Conservation (phyloP, 1,284 basidiomycete genomes). For the Takashimella tepidaria region DNA sequence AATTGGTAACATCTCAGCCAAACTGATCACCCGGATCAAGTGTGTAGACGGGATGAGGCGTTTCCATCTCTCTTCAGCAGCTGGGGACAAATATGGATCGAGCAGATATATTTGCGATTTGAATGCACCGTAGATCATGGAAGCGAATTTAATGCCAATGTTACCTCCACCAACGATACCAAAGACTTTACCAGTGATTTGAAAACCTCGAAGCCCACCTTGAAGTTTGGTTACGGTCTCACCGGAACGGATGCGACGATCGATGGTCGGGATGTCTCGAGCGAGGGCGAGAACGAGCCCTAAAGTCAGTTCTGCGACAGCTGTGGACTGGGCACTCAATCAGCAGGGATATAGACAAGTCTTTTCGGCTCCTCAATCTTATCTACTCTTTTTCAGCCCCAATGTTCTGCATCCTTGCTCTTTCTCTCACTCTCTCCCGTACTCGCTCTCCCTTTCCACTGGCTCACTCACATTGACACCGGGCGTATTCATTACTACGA, state of each 20-base stretch:
- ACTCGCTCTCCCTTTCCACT: not conserved
- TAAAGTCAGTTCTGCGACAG: constrained; percentile 9
- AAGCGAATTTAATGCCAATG: constrained; percentile 15
- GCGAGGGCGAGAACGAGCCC: constrained; percentile 9
- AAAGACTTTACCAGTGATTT: constrained; percentile 4
- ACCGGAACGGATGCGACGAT: constrained; percentile 1
- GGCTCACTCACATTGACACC: not conserved
- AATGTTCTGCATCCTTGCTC: not conserved
- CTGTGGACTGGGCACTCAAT: not conserved
- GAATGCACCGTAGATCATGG: constrained; percentile 15
- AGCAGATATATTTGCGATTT: constrained; percentile 16
- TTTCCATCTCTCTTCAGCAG: not conserved
- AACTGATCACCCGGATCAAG: not conserved
- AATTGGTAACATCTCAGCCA: constrained; percentile 2
- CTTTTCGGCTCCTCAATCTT: no score
- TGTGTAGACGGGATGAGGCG: not conserved
- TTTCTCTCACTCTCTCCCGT: no score
- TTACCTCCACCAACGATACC: constrained; percentile 18
- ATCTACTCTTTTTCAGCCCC: not conserved
- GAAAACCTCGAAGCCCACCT: constrained; percentile 6
- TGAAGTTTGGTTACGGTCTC: not conserved
- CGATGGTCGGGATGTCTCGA: constrained; percentile 6
- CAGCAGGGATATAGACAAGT: no score
- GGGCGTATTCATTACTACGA: not conserved
- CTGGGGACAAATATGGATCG: constrained; percentile 13